These are phyloP conservation scores for Trichoderma gamsii DNA, from an alignment of 495 filamentous ascomycete genomes.

Conservation along the genomic window DNA sequence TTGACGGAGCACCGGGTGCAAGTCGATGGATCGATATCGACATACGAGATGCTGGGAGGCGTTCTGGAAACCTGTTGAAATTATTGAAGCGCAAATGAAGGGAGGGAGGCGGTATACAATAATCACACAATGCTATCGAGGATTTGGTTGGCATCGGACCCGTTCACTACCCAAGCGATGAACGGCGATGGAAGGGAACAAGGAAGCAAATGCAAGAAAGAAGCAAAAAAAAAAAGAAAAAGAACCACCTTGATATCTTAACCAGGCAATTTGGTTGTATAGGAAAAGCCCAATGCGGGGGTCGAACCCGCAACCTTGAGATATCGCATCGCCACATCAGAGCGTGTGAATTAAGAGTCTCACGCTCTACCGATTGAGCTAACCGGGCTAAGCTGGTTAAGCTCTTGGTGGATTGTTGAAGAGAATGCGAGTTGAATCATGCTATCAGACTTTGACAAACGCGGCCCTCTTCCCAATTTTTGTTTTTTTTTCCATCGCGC, in stretches of 20 bases:
- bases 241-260: not conserved
- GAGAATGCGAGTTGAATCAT: not conserved
- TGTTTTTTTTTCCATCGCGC: too few relatives aligned
- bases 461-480: too few relatives aligned
- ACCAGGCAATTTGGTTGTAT: constrained; percentile 2
- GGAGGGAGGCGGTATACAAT: too few relatives aligned
- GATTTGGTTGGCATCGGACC: too few relatives aligned
- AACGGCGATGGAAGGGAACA: not conserved
- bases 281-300: constrained; percentile 34
- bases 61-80: too few relatives aligned
- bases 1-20: not conserved
- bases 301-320: constrained; percentile 32
- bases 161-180: too few relatives aligned
- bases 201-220: not conserved
- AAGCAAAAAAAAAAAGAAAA: not conserved
- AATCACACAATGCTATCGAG: too few relatives aligned
- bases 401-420: not conserved
- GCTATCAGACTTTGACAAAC: not conserved
- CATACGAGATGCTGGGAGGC: too few relatives aligned
- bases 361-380: constrained; percentile 82
- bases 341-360: constrained; percentile 57
- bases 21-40: not conserved
- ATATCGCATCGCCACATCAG: constrained; percentile 9
- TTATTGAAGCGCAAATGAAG: too few relatives aligned
- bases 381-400: constrained; percentile 35